Evolutionary conservation across 208 protist genomes (phyloP), one percentile per base, ranked within the genome.

Genomic region (Leishmania major): DNA sequence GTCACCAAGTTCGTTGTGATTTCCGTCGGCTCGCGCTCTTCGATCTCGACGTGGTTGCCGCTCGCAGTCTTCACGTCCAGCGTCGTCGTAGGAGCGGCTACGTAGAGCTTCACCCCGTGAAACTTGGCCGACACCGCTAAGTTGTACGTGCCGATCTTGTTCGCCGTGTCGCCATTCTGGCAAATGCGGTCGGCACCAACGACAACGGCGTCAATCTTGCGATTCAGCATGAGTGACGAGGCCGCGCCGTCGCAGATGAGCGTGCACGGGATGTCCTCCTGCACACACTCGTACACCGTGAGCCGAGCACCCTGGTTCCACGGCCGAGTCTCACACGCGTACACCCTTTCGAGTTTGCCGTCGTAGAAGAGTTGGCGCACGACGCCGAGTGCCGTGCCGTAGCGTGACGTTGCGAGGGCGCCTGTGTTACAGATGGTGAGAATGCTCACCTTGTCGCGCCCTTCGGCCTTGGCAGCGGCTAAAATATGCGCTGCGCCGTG

Each of bases 391-490:
- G 98, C 98, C 6, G 97, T 99, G 79, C 96, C 96, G 90, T 98
- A 97, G 78, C 94, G 92, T 4, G 94, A 93, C 19, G 96, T 98
- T 1, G 97, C 98, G 22, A 99, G 89, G 25, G 97, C 96, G 15
- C 97, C 98, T 10, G 97, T 98, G 88, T 99, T 99, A 93, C 98
- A 99, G 78, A 99, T 97, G n/a, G 97, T 99, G 31, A 98, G 88
- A 25, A 99, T 75, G 79, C 57, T 83, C 70, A 89, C 92, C 88
- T 81, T 88, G 8, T 78, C 40, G 47, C 85, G 69, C 7, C 85
- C 79, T 40, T 85, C 69, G 17, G 66, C 55, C 19, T 49, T 76
- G 25, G 89, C 88, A 51, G 81, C 84, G 11, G 75, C 79, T 70
- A 97, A 75, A 75, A 99, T 98, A 86, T 96, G 85, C 35, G 86